phyloP scores from a whole-genome alignment of 106 monocot genomes.

The Platanthera guangdongensis region DNA sequence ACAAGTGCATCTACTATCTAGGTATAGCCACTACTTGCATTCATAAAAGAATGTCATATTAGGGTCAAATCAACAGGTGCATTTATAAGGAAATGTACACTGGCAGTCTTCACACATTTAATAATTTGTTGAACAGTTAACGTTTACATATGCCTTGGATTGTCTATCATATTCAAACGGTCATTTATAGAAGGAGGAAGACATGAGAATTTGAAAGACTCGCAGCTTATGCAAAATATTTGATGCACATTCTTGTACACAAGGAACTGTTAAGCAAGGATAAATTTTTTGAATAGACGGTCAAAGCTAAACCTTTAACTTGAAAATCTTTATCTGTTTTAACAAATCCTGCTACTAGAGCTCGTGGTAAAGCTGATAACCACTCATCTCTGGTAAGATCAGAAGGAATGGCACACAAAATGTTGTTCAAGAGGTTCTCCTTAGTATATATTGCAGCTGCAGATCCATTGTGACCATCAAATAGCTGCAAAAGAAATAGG shows the following conservation, averaged over 20 bases:
- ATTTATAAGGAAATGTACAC: not conserved
- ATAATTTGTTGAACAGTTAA: not conserved
- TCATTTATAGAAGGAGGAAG: not conserved
- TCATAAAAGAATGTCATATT: constrained; percentile 1
- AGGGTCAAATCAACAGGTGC: not conserved
- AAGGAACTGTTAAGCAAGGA: not conserved
- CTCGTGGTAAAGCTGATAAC: constrained; percentile 84
- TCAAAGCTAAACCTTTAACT: constrained; percentile 40
- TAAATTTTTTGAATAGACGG: not conserved
- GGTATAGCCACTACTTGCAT: not conserved
- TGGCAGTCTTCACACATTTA: not conserved
- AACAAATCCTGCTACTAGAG: constrained; percentile 86
- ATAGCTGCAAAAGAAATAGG: constrained; percentile 39
- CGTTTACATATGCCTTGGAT: not conserved
- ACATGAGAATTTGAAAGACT: not conserved
- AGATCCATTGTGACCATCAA: constrained; percentile 95
- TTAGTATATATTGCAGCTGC: constrained; percentile 79
- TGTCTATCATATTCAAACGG: not conserved
- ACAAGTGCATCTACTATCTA: not conserved
- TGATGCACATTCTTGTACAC: not conserved
- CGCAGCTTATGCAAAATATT: not conserved
- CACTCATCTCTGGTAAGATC: constrained; percentile 79
- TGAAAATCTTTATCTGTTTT: constrained; percentile 97
- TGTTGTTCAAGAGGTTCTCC: constrained; percentile 77
- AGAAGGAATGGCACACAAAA: constrained; percentile 72